Percentiles rank a stretch among this genome's conserved stretches.
phyloP scores from a whole-genome alignment of 768 basidiomycete genomes.

The Mycena olivaceomarginata region DNA sequence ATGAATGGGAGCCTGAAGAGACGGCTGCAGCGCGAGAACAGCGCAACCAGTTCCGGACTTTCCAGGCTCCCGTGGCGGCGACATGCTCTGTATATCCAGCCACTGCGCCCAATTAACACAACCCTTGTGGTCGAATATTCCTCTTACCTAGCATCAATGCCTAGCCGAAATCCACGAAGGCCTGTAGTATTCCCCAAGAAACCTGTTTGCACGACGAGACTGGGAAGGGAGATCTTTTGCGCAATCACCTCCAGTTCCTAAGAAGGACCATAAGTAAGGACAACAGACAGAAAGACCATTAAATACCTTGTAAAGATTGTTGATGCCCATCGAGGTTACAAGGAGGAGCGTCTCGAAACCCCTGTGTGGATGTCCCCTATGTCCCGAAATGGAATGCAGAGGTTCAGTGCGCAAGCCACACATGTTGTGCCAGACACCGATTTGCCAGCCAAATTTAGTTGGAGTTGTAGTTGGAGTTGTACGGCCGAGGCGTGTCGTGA shows the following conservation, averaged over 20 bases:
- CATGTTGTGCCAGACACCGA: too few species aligned
- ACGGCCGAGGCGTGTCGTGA: too few species aligned
- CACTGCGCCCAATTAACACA: conserved; percentile 21
- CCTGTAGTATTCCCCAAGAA: conserved; percentile 55
- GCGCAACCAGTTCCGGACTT: conserved; percentile 63
- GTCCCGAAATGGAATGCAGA: too few species aligned
- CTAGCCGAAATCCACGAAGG: conserved; percentile 57
- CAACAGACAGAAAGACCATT: not conserved
- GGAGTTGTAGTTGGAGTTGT: too few species aligned
- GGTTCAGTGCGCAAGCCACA: too few species aligned
- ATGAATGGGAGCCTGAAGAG: conserved; percentile 61
- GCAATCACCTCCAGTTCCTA: conserved; percentile 58
- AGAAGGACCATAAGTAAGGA: too few species aligned
- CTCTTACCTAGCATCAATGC: conserved; percentile 63
- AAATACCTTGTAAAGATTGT: conserved; percentile 6
- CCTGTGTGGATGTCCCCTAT: too few species aligned
- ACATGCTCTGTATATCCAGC: conserved; percentile 38
- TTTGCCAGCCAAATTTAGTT: too few species aligned
- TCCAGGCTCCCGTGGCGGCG: conserved; percentile 58
- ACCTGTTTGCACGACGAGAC: conserved; percentile 56
- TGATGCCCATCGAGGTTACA: conserved; percentile 8
- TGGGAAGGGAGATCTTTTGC: conserved; percentile 55
- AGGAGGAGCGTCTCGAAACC: not conserved
- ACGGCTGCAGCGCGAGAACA: conserved; percentile 63
- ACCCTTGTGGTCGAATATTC: not conserved